phyloP scores from a whole-genome alignment of 805 yeast species.

The Candida nemodendra region DNA sequence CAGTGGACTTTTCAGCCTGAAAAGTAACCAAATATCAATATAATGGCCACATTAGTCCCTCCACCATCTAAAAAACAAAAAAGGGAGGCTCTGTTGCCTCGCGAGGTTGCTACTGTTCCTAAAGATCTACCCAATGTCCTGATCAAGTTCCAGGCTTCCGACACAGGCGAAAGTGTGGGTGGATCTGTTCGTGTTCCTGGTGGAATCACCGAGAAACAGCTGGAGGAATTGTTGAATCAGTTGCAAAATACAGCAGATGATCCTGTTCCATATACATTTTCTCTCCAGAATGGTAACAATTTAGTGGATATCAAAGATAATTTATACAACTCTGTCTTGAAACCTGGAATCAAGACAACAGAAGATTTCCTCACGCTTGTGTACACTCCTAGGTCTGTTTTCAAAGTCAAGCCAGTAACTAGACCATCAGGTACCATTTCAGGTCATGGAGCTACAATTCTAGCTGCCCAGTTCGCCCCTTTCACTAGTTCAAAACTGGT shows the following conservation, averaged over 20 bases:
- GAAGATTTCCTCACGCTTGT: slow-evolving; percentile 91
- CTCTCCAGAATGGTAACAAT: slow-evolving; percentile 53
- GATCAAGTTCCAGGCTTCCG: slow-evolving; percentile 88
- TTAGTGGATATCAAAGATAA: slow-evolving; percentile 75
- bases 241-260: slow-evolving; percentile 70
- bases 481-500: slow-evolving; percentile 80
- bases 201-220: slow-evolving; percentile 75
- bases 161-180: slow-evolving; percentile 83
- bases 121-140: slow-evolving; percentile 81
- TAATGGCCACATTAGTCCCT: slow-evolving; percentile 90
- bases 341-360: slow-evolving; percentile 83
- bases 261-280: slow-evolving; percentile 86
- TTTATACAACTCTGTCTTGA: slow-evolving; percentile 74
- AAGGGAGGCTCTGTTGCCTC: slow-evolving; percentile 77
- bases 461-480: slow-evolving; percentile 94
- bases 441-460: slow-evolving; percentile 92
- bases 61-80: slow-evolving; percentile 90
- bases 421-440: slow-evolving; percentile 89
- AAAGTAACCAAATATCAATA: too few species aligned
- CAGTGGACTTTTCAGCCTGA: too few species aligned
- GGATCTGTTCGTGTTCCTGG: slow-evolving; percentile 92
- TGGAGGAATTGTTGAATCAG: slow-evolving; percentile 84
- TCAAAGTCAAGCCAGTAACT: slow-evolving; percentile 88
- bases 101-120: slow-evolving; percentile 73
- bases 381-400: slow-evolving; percentile 92